Evolutionary conservation across 345 rosid species (phyloP), one percentile per base, ranked within the genome.

Genomic region (Anastatica hierochuntica): DNA sequence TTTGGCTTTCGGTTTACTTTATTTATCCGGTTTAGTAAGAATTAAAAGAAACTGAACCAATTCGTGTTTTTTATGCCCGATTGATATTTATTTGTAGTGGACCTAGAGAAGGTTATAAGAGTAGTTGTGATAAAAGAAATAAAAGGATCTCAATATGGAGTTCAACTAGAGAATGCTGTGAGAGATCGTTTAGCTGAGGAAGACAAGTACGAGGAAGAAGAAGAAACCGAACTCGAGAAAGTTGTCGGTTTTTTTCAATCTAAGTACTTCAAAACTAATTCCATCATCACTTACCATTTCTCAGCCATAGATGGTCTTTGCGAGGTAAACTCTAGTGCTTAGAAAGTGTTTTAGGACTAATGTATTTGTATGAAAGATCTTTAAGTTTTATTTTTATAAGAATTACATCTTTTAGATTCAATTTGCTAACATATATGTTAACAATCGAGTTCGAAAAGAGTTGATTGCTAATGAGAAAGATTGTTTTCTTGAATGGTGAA

Each of bases 81-180:
- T 45, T 43, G 2, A 14, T 43, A 6, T 30, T 14, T 5, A 9
- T 1, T 66, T 37, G 59, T 77, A 82, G 96, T 72, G 30, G 87
- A 92, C 3, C 74, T 74, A 58, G 95, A 82, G 64, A 80, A 87
- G 41, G 55, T 82, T 10, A 10, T 90, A 29, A 80, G 96, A 56
- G 79, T 90, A 12, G 96, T 90, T 61, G 82, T 80, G 60, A 90
- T 90, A 6, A 90, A 90, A 66, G 98, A 90, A 69, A 84, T 90
- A 24, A 90, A 90, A 38, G 98, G 98, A 16, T 73, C 98, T 14
- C 98, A 90, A 47, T 90, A 90, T 26, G 98, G 96, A 17, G 94
- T 81, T 15, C 95, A 84, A 53, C 70, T 90, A 20, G 98, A 90
- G 69, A 76, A 77, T 52, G 21, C 79, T 0, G 96, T 90, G 59